These are phyloP conservation scores for Physcomitrellopsis africana DNA, from an alignment of 225 moss, liverwort and hornwort species.

Conservation along the genomic window DNA sequence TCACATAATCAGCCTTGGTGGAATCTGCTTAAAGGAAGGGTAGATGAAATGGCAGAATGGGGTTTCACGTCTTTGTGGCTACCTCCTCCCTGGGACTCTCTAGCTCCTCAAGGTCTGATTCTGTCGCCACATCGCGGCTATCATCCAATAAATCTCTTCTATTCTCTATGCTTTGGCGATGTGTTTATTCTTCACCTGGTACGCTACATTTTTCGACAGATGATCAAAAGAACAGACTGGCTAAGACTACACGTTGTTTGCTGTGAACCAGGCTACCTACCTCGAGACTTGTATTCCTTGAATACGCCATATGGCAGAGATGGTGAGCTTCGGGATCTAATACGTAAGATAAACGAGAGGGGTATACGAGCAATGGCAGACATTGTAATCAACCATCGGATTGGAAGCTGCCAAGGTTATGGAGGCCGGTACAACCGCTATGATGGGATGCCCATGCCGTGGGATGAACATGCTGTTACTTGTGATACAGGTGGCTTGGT, in stretches of 20 bases:
- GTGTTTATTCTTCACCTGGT: conserved; percentile 3
- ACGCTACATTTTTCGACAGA: neutral
- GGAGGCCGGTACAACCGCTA: conserved; percentile 88
- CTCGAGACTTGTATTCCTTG: conserved; percentile 83
- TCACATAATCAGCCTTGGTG: conserved; percentile 87
- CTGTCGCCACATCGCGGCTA: conserved; percentile 15
- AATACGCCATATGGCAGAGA: conserved; percentile 85
- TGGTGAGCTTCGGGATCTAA: conserved; percentile 63
- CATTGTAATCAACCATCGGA: conserved; percentile 93
- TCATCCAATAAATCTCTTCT: neutral
- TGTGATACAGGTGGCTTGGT: conserved; percentile 95
- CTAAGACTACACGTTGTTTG: conserved; percentile 21
- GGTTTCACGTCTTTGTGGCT: conserved; percentile 98
- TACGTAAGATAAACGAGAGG: conserved; percentile 60
- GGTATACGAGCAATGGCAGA: conserved; percentile 92
- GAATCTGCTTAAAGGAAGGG: conserved; percentile 64
- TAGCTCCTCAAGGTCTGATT: conserved; percentile 79
- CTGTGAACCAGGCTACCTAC: conserved; percentile 75
- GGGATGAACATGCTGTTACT: conserved; percentile 98
- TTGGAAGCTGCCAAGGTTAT: conserved; percentile 79
- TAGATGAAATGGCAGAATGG: conserved; percentile 70
- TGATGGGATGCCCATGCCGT: conserved; percentile 98
- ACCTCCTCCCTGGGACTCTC: conserved; percentile 85
- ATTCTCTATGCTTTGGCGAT: neutral
- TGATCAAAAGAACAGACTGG: neutral